Base-by-base conservation (phyloP, 768 basidiomycete genomes). In the Russula virescens region DNA sequence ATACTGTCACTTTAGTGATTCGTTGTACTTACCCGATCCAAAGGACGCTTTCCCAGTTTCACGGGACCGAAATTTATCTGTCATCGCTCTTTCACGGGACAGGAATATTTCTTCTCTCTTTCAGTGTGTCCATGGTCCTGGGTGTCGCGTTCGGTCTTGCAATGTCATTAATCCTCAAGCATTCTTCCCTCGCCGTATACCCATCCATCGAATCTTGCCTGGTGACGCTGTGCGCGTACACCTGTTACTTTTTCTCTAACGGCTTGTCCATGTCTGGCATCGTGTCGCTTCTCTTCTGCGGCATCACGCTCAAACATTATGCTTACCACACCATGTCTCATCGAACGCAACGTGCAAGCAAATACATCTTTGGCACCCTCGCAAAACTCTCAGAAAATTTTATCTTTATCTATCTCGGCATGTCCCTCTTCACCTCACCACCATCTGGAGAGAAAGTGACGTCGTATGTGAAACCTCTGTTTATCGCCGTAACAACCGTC, bases 241-340 rank as follows among this genome's bases (percentile, higher is more conserved):
- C 93, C 0, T 92, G 88, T 77, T 98, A 98, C 76, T 99, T 99
- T 78, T 94, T 99, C 79, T 95, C 93, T n/a, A 99, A 93, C 66
- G 95, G 94, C 6, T 74, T 95, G 43, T 85, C 86, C 49, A 94
- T 97, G 91, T 89, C 86, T 73, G 96, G 97, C 54, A 98, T 98
- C 74, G 95, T 98, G 48, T 97, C 95, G 4, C 83, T 98, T 45
- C 86, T 98, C 49, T 98, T 99, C 79, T 98, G 96, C 72, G 96
- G 97, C 63, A 97, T 99, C 73, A 99, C 97, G 4, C 82, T 99
- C 69, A 99, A 99, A 75, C 97, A 99, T 72, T 98, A 99, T 71
- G 97, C 96, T n/a, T 98, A 97, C 72, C 97, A 98, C 77, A 98
- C 94, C 55, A 99, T 99, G 97, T 96, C 94, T 11, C 85, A 84